Evolutionary conservation across 352 stramenopile species (phyloP), one percentile per base, ranked within the genome.

Genomic region (Phytophthora constricta): DNA sequence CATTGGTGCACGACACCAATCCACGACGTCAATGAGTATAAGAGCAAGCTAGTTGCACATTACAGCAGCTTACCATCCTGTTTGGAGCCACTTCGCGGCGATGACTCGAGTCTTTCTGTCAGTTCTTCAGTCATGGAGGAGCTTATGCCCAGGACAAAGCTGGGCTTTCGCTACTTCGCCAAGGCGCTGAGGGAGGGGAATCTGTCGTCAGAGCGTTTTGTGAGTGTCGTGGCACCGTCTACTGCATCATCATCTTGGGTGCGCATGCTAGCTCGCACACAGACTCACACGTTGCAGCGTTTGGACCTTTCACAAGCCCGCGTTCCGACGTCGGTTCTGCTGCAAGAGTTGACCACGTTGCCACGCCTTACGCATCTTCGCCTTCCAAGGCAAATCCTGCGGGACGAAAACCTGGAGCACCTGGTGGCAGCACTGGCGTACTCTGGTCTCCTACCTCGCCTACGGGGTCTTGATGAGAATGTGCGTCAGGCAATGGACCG

Each of bases 351-450:
- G 14, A 50, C 50, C 7, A 72, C 76, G 28, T 60, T 95, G 23
- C 72, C 79, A 23, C 76, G 74, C 28, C 61, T 95, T 46, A 84
- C 81, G 11, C 83, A 92, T 23, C 56, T 95, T 28, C 80, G 84
- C 7, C 58, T 95, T 17, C 84, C 87, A 0, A 52, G 59, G 13
- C 80, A 87, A 62, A 82, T 95, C 22, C 65, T 92, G 39, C 78
- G 84, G 1, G 74, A 89, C 23, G 81, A 92, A 26, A 90, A 93
- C 61, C 46, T 95, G 22, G 87, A 95, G 65, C 82, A 89, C 62
- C 81, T 93, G 20, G 61, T 95, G 39, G 79, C 79, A 23, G 81
- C 76, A n/a, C 55, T 95, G n/a, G 79, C 72, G 22, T 91, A 83
- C 51, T 54, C 68, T 0, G 65, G 73, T 25, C 22, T 92, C 22